Percentiles rank a stretch among this genome's conserved stretches.
phyloP scores from a whole-genome alignment of 768 basidiomycete genomes.

The Rhizopogon vinicolor region DNA sequence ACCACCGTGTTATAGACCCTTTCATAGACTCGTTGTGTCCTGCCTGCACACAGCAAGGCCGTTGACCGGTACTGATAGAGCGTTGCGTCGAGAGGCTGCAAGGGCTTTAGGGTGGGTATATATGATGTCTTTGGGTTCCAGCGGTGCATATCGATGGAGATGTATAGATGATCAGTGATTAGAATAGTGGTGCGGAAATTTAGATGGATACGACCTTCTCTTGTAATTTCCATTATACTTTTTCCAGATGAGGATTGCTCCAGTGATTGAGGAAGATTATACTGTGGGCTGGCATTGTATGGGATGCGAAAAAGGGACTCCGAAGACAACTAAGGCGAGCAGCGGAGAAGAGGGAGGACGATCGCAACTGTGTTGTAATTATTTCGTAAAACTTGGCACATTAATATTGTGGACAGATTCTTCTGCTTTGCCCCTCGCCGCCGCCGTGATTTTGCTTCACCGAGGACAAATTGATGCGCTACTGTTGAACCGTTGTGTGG shows the following conservation, averaged over 20 bases:
- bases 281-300: not conserved
- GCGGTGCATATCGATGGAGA: not conserved
- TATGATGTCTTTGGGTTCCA: not conserved
- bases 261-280: not conserved
- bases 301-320: slow-evolving; percentile 10
- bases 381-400: slow-evolving; percentile 27
- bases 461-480: slow-evolving; percentile 7
- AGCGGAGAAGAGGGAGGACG: slow-evolving; percentile 3
- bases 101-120: slow-evolving; percentile 1
- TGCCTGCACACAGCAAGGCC: slow-evolving; percentile 15
- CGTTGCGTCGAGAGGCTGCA: not conserved
- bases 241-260: not conserved
- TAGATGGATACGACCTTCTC: not conserved
- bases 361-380: slow-evolving; percentile 23
- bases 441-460: slow-evolving; percentile 8
- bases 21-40: slow-evolving; percentile 33
- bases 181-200: not conserved
- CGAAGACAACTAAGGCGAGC: slow-evolving; percentile 1
- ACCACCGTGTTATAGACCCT: slow-evolving; percentile 25
- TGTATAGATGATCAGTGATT: slow-evolving; percentile 14
- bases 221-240: not conserved
- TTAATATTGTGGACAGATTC: not conserved
- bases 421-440: not conserved
- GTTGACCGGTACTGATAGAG: not conserved
- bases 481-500: not conserved